Conservation (phyloP, 192 early-diverging fungal species). For the Podila epigama region DNA sequence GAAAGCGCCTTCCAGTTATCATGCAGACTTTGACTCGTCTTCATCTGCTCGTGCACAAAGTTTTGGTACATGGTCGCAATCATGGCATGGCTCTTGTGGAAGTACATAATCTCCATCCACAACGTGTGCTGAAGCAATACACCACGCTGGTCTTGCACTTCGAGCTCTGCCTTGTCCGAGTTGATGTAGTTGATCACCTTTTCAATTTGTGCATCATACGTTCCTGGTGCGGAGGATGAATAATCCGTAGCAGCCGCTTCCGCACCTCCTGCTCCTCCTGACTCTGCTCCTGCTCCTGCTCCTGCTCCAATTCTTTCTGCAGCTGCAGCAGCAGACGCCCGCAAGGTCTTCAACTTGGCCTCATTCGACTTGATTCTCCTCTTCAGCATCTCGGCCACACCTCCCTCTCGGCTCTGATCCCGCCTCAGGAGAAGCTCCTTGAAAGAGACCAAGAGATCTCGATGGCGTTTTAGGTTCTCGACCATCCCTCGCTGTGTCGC, state of each 20-base stretch:
- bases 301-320: slow-evolving; percentile 14
- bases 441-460: slow-evolving; percentile 69
- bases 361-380: slow-evolving; percentile 62
- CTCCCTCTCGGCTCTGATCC: slow-evolving; percentile 55
- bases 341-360: slow-evolving; percentile 54
- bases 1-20: slow-evolving; percentile 61
- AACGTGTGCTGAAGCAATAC: slow-evolving; percentile 62
- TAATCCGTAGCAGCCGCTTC: background rate
- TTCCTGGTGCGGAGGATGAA: background rate
- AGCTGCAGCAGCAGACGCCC: slow-evolving; percentile 46
- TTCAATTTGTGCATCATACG: slow-evolving; percentile 42
- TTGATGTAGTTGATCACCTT: slow-evolving; percentile 30
- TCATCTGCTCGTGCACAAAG: slow-evolving; percentile 66
- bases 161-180: slow-evolving; percentile 59
- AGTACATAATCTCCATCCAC: slow-evolving; percentile 63
- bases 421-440: slow-evolving; percentile 64
- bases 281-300: slow-evolving; percentile 42
- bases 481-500: slow-evolving; percentile 58
- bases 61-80: slow-evolving; percentile 66
- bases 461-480: slow-evolving; percentile 68
- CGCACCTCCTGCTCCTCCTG: slow-evolving; percentile 48
- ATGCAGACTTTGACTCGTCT: slow-evolving; percentile 54
- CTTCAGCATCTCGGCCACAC: slow-evolving; percentile 54
- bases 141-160: slow-evolving; percentile 54
- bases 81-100: slow-evolving; percentile 65